Conservation (phyloP, 1,284 basidiomycete genomes). For the Trametes polyzona region DNA sequence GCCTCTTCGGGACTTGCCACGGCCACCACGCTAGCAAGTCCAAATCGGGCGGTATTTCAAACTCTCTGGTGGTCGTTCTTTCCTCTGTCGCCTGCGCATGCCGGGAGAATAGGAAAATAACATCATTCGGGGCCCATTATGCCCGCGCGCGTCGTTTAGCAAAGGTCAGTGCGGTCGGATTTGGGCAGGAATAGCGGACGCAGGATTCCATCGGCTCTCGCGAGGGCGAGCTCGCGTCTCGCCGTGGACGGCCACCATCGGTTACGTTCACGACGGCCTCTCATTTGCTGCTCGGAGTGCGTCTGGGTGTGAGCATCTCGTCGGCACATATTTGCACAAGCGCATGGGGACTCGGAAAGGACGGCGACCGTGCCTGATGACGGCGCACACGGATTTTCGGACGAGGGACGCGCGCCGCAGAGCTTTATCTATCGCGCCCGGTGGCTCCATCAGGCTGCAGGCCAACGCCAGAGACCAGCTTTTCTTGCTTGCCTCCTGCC, state of each 20-base stretch:
- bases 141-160: no score
- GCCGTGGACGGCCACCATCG: conserved; percentile 2
- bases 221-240: conserved; percentile 1
- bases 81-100: no score
- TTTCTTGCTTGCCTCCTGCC: conserved; percentile 1
- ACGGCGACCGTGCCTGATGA: background rate
- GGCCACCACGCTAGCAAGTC: background rate
- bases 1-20: background rate
- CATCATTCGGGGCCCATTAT: no score
- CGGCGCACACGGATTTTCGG: background rate
- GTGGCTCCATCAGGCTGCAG: conserved; percentile 1
- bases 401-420: background rate
- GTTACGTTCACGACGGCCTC: conserved; percentile 2
- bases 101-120: no score
- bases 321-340: background rate
- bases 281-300: conserved; percentile 2
- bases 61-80: background rate
- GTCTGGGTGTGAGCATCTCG: background rate
- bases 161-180: background rate
- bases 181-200: background rate
- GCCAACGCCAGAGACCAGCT: background rate
- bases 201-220: background rate
- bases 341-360: background rate
- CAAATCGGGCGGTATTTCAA: conserved; percentile 3
- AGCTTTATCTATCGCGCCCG: conserved; percentile 4